Conservation (phyloP, 148 eudicot genomes). For the Polygonum maritimum region DNA sequence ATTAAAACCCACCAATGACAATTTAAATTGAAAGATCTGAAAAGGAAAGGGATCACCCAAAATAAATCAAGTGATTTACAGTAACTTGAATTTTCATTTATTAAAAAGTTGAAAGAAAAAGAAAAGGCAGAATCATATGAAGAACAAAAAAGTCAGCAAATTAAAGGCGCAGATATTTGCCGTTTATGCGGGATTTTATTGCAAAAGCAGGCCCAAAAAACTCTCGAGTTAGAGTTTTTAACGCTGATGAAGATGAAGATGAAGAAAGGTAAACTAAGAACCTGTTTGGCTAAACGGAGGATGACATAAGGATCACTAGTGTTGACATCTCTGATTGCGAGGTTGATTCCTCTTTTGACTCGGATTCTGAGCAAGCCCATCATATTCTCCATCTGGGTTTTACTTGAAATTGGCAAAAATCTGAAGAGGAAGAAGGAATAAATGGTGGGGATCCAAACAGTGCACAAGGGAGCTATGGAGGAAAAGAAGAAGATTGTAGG, state of each 20-base stretch:
- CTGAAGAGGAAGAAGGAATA: not conserved
- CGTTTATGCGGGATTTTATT: not conserved
- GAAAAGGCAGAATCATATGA: not conserved
- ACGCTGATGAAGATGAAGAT: not conserved
- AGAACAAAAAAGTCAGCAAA: not conserved
- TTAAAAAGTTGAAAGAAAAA: not conserved
- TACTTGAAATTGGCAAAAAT: too few species aligned
- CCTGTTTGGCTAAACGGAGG: constrained; percentile 13
- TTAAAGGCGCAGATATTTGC: not conserved
- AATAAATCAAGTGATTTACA: too few species aligned
- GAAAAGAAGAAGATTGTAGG: not conserved
- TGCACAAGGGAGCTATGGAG: not conserved
- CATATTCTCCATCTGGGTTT: constrained; percentile 6
- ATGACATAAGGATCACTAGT: constrained; percentile 15
- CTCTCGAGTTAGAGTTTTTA: not conserved
- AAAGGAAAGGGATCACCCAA: too few species aligned
- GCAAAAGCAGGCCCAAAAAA: not conserved
- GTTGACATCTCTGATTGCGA: constrained; percentile 11
- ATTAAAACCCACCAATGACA: not conserved
- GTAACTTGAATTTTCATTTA: not conserved
- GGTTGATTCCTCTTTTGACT: constrained; percentile 10
- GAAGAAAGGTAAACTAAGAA: not conserved
- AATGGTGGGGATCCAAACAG: constrained; percentile 1
- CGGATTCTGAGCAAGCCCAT: constrained; percentile 11
- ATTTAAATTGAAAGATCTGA: too few species aligned